phyloP scores from a whole-genome alignment of 2,329 filamentous ascomycete species.

The Fusarium tuaranense region DNA sequence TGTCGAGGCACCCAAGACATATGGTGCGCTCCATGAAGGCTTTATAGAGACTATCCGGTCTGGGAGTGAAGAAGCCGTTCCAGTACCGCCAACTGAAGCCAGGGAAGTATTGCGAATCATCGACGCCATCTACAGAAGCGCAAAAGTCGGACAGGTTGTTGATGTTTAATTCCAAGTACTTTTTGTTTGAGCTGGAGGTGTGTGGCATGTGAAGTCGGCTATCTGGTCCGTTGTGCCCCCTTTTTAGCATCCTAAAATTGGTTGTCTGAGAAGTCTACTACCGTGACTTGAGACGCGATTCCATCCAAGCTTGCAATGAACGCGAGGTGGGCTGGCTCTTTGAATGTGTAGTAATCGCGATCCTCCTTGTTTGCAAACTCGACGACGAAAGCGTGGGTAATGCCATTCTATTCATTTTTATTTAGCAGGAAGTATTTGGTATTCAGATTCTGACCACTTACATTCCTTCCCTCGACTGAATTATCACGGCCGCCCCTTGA shows the following conservation, averaged over 20 bases:
- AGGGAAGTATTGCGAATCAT: background rate
- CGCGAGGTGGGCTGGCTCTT: background rate
- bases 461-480: background rate
- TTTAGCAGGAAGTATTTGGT: background rate
- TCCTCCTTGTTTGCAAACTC: background rate
- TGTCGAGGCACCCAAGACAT: background rate
- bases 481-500: background rate
- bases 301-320: background rate
- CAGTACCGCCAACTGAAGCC: background rate
- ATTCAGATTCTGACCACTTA: background rate
- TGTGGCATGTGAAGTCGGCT: background rate
- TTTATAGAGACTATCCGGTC: background rate
- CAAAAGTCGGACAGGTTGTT: background rate
- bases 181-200: background rate
- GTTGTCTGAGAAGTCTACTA: background rate
- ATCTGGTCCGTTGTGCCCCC: background rate
- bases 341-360: background rate
- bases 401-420: background rate
- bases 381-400: background rate
- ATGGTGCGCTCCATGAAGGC: background rate
- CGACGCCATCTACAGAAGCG: background rate
- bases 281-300: background rate
- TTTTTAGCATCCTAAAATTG: background rate
- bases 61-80: background rate
- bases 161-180: background rate